phyloP scores from a whole-genome alignment of 1,284 basidiomycete species.

The Trichosporon sp. region DNA sequence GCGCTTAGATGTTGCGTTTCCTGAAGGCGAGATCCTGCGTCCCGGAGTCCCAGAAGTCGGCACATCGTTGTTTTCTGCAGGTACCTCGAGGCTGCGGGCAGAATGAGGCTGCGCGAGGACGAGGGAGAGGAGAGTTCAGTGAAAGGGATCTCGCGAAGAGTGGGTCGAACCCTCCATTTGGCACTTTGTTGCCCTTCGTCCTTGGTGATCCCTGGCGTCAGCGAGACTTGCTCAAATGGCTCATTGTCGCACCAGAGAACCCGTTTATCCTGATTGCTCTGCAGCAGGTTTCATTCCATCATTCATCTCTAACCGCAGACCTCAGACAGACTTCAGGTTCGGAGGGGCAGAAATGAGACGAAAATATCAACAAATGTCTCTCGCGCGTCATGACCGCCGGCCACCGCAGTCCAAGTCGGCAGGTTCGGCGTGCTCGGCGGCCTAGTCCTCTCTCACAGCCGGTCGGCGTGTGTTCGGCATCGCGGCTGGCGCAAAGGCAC shows the following conservation, averaged over 20 bases:
- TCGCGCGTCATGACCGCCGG: not conserved
- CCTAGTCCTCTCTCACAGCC: not conserved
- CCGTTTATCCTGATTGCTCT: not conserved
- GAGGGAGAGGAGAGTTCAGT: not conserved
- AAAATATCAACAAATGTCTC: not conserved
- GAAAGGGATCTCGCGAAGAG: not conserved
- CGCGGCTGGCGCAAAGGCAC: too few relatives aligned
- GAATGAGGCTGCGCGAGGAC: not conserved
- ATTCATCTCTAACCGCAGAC: not conserved
- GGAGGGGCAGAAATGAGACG: not conserved
- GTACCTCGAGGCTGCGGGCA: too few relatives aligned
- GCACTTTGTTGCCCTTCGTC: too few relatives aligned
- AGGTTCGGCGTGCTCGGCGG: not conserved
- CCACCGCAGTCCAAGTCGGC: not conserved
- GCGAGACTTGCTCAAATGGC: not conserved
- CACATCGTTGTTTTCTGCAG: too few relatives aligned
- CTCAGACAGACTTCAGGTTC: too few relatives aligned
- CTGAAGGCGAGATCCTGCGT: not conserved
- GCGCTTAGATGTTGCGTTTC: not conserved
- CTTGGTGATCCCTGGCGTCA: not conserved
- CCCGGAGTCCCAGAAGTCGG: not conserved
- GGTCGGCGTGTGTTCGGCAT: too few relatives aligned
- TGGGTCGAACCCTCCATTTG: not conserved
- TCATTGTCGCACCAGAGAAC: not conserved
- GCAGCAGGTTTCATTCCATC: not conserved